Conservation (phyloP, 305 asterid genomes). For the Fraxinus sp. region DNA sequence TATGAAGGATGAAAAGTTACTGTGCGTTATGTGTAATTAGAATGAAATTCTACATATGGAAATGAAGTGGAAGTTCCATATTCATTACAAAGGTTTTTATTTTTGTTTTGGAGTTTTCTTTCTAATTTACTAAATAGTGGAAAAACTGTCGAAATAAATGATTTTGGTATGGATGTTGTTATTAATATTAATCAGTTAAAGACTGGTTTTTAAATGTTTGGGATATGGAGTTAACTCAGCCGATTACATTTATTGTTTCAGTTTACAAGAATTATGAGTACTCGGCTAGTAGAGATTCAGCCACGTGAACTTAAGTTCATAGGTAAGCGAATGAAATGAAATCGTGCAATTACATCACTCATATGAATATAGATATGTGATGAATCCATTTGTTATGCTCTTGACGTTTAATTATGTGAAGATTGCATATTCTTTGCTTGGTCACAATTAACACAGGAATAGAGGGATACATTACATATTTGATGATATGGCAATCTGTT, state of each 20-base stretch:
- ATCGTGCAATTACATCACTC: background rate
- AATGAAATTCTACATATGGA: background rate
- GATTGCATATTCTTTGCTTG: background rate
- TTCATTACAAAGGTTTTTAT: background rate
- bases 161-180: background rate
- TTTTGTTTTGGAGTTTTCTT: background rate
- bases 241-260: slow-evolving; percentile 25
- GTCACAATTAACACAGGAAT: background rate
- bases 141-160: background rate
- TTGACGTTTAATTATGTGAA: background rate
- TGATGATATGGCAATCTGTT: background rate
- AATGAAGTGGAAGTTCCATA: background rate
- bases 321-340: slow-evolving; percentile 41
- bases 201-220: background rate
- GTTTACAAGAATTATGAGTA: slow-evolving; percentile 43
- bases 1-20: background rate
- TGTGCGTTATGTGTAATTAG: background rate
- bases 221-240: background rate
- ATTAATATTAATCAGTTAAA: background rate
- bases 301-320: slow-evolving; percentile 80
- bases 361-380: background rate
- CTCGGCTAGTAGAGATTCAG: slow-evolving; percentile 61
- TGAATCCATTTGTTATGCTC: slow-evolving; percentile 9
- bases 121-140: background rate
- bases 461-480: background rate